A percentile compares a stretch with the other conserved stretches of the same genome.
Conservation (phyloP, 805 yeast genomes). For the Saccharomycopsis sp. region DNA sequence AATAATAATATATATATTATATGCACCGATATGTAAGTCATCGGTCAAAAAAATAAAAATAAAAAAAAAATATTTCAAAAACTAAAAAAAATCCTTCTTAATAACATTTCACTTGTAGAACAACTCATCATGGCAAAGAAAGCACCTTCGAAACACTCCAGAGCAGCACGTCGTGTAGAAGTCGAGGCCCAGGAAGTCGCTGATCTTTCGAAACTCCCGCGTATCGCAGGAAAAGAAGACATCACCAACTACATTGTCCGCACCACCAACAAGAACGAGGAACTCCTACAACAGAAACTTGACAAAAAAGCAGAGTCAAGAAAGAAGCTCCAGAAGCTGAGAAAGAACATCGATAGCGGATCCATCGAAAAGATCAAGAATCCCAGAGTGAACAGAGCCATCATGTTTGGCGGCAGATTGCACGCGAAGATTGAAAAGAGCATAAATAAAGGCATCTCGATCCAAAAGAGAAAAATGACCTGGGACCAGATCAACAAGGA, state of each 20-base stretch:
- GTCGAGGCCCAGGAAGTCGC: slow-evolving; percentile 18
- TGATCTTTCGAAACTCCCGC: slow-evolving; percentile 20
- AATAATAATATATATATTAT: no score
- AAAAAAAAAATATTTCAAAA: no score
- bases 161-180: slow-evolving; percentile 20
- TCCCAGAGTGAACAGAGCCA: slow-evolving; percentile 11
- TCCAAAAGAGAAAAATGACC: slow-evolving; percentile 14
- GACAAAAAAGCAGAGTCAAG: slow-evolving; percentile 8
- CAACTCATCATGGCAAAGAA: slow-evolving; percentile 20
- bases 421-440: slow-evolving; percentile 18
- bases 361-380: slow-evolving; percentile 1
- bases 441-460: slow-evolving; percentile 10
- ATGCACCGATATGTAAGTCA: no score
- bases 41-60: no score
- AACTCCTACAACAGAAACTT: slow-evolving; percentile 13
- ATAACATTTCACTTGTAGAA: no score
- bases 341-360: slow-evolving; percentile 1
- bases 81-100: no score
- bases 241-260: slow-evolving; percentile 18
- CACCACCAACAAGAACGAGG: slow-evolving; percentile 20
- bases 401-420: slow-evolving; percentile 16
- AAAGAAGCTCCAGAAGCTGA: slow-evolving; percentile 1
- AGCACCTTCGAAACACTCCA: slow-evolving; percentile 19
- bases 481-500: slow-evolving; percentile 20
- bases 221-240: slow-evolving; percentile 16